Percentiles rank a stretch among this genome's conserved stretches.
Evolutionary conservation across 805 yeast species (phyloP).

Genomic region (Metschnikowia chrysomelidarum): DNA sequence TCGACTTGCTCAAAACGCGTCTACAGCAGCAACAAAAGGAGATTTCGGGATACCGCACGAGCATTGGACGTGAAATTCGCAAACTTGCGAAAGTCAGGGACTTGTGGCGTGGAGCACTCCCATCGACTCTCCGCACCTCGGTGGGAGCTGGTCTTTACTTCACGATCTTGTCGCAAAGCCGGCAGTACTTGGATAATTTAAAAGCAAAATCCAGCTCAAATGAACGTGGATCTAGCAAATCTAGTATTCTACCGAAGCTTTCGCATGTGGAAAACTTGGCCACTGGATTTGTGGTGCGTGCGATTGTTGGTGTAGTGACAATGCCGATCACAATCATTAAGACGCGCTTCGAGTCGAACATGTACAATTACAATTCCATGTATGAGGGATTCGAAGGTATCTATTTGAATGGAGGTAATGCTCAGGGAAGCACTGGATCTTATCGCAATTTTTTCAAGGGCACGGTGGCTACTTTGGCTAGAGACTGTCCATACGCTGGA

Average conservation of each 20-base stretch:
- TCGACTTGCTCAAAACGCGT: constrained; percentile 85
- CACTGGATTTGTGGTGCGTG: constrained; percentile 78
- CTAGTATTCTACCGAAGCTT: constrained; percentile 62
- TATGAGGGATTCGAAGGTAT: constrained; percentile 59
- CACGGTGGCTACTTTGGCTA: constrained; percentile 75
- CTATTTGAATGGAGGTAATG: constrained; percentile 25
- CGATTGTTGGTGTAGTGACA: constrained; percentile 76
- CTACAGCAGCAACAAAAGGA: constrained; percentile 55
- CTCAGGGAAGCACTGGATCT: constrained; percentile 40
- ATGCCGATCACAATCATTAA: constrained; percentile 95
- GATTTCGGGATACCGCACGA: constrained; percentile 22
- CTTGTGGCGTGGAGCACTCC: constrained; percentile 92
- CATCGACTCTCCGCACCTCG: constrained; percentile 87
- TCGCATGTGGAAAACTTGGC: constrained; percentile 65
- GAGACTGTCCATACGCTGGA: constrained; percentile 98
- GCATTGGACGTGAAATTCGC: constrained; percentile 41
- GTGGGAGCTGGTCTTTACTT: constrained; percentile 87
- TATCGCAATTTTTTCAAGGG: constrained; percentile 79
- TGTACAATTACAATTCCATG: constrained; percentile 68
- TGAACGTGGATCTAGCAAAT: constrained; percentile 13
- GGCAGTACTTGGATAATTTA: constrained; percentile 47
- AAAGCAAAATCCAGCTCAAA: constrained; percentile 24
- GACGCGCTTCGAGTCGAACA: constrained; percentile 81
- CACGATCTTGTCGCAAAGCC: constrained; percentile 61
- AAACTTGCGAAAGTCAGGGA: constrained; percentile 43